Evolutionary conservation across 192 early-diverging fungal species (phyloP), one percentile per base, ranked within the genome.

Genomic region (Coemansia sp.): DNA sequence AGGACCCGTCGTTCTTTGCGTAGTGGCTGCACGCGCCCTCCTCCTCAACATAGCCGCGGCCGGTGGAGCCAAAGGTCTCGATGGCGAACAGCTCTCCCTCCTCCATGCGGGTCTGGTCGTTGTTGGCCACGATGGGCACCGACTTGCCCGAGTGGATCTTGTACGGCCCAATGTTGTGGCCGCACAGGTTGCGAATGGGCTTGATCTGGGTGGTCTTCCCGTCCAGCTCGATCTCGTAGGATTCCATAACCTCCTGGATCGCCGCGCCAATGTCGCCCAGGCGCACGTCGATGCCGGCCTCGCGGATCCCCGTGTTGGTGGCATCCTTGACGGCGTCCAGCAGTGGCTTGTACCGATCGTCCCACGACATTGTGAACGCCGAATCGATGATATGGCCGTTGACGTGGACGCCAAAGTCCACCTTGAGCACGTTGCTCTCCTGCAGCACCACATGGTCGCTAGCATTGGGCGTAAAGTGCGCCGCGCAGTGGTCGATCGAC

Each of bases 231-330:
- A 99, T 84, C 60, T 99, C 96, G 64, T 97, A 96, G 7, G 90
- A 93, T 66, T 96, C 93, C 87, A 95, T 95, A n/a, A 89, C 88
- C 70, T 99, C 96, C 65, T 96, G 87, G 43, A 99, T 83, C 9
- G 89, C 91, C 1, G 87, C 92, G 43, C 96, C 96, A 64, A 99
- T 88, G 52, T 99, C 96, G 38, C 84, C 82, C 44, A 99, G 55
- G 31, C 96, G 75, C 20, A 90, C 96, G 54, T 99, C 96, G 44
- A 99, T 99, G 34, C 96, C 96, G n/a, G 91, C 91, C 67, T 89
- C 87, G 45, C 81, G 69, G 41, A 99, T 77, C 39, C 96, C 96
- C 17, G 94, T 89, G 75, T 99, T 96, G 28, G 96, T 99, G 0
- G 96, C 91, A 43, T 94, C 96, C 65, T 78, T 84, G 18, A 93